phyloP scores from a whole-genome alignment of 306 rosid genomes.

The Pyrus communis region DNA sequence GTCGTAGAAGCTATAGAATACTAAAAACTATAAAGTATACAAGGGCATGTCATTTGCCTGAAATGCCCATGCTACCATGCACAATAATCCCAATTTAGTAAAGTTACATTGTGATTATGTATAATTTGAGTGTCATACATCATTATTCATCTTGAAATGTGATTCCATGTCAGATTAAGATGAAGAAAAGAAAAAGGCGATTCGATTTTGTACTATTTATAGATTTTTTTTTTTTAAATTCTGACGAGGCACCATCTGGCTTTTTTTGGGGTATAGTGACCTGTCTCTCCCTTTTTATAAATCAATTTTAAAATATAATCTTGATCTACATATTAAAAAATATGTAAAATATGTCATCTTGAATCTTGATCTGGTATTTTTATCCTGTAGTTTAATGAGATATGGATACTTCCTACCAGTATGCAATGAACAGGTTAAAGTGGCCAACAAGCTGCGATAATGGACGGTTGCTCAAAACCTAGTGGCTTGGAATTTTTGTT shows the following conservation, averaged over 20 bases:
- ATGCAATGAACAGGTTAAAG: neutral
- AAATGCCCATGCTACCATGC: neutral
- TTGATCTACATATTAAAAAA: neutral
- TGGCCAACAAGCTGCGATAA: neutral
- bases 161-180: neutral
- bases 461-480: slow-evolving; percentile 6
- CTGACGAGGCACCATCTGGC: slow-evolving; percentile 11
- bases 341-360: neutral
- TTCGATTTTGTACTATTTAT: neutral
- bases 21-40: neutral
- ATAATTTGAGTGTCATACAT: neutral
- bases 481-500: neutral
- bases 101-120: neutral
- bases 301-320: neutral
- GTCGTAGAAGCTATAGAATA: neutral
- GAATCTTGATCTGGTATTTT: neutral
- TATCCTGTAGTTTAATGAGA: neutral
- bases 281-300: neutral
- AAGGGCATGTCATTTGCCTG: slow-evolving; percentile 10
- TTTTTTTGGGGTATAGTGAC: slow-evolving; percentile 4
- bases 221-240: neutral
- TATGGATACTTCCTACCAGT: neutral
- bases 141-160: neutral
- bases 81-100: slow-evolving; percentile 5
- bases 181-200: neutral